Evolutionary conservation across 495 filamentous ascomycete genomes (phyloP), one percentile per base, ranked within the genome.

Genomic region (Neurospora tetraspora): DNA sequence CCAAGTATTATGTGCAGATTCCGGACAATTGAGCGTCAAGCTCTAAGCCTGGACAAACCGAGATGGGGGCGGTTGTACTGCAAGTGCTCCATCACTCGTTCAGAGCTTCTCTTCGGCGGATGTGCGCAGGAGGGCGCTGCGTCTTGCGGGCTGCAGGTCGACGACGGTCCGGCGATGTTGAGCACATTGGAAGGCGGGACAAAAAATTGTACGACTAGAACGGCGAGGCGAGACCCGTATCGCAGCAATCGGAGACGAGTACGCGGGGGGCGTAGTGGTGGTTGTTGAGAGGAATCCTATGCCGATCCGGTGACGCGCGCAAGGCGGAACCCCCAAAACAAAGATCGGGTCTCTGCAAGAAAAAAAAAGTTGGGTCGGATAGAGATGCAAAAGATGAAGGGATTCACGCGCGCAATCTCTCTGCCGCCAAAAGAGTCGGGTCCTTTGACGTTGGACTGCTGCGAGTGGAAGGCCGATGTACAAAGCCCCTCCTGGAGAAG

Each of bases 61-160:
- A 36, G 27, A 65, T 65, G 12, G 53, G 71, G 75, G 47, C 43
- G 71, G 72, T 47, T 47, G 47, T 61, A 73, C 69, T 73, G 78
- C 76, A 53, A 69, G 68, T 74, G 78, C 75, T 81, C 79, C 79
- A 81, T 81, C 77, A 77, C 77, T 81, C 68, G 73, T 34, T 65
- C 27, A 43, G 16, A 70, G 39, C 69, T 65, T 71, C 59, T 69
- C 65, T 72, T 69, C 27, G 73, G 74, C 73, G 76, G 69, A 69
- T 73, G 70, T 74, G 69, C 38, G 75, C 71, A 61, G 75, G 74
- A 74, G 76, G 76, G 75, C 72, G 76, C 76, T 73, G 70, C 78
- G 78, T 59, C 72, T 73, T 74, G 76, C 74, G 76, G 78, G 73
- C 69, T 72, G 74, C 75, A 72, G 73, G 69, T 71, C 27, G 34